Base-by-base conservation (phyloP, 768 basidiomycete genomes). In the Lactifluus pinguis region DNA sequence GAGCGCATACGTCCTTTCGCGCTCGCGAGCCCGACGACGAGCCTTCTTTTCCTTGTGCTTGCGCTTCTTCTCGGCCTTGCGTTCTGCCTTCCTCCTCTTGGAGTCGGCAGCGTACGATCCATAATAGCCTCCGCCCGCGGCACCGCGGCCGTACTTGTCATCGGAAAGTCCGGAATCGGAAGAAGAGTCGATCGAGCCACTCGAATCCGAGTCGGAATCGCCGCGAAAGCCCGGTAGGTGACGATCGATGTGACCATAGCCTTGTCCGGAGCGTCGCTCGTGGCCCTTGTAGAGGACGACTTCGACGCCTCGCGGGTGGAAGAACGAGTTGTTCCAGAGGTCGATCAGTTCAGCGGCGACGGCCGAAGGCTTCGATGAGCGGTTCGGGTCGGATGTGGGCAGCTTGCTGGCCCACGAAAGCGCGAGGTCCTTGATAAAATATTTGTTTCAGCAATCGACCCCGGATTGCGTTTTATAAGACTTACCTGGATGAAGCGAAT, bases 271-370 rank as follows among this genome's bases (percentile, higher is more conserved):
- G 63, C 86, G 84, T 39, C 87, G 82, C 71, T 89, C 84, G 50
- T 79, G 81, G 47, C 90, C 90, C 69, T 84, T 87, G 77, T 82
- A 92, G n/a, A 93, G 76, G 39, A 89, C 78, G 50, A 89, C 73
- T 66, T 93, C 90, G n/a, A 87, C 81, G 19, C 86, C 85, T 49
- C 90, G 87, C 39, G 77, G 73, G 58, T 79, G 69, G 78, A 91
- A 91, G 73, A 90, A 93, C 9, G 81, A 82, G 34, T 74, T 69
- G 69, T 92, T 92, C 90, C 90, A 93, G 32, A 87, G 74, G 63
- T 91, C 83, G 64, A 92, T 75, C 34, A 92, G 77, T 69, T 89
- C 86, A n/a, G 81, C 81, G 11, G 82, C 73, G 49, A 91, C 76
- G 11, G 73, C 75, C 25, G 86, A 79, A 14, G 83, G 80, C 67